These are phyloP conservation scores for Leptodontidium sp. DNA, from an alignment of 2,329 filamentous ascomycete species.

Conservation along the genomic window DNA sequence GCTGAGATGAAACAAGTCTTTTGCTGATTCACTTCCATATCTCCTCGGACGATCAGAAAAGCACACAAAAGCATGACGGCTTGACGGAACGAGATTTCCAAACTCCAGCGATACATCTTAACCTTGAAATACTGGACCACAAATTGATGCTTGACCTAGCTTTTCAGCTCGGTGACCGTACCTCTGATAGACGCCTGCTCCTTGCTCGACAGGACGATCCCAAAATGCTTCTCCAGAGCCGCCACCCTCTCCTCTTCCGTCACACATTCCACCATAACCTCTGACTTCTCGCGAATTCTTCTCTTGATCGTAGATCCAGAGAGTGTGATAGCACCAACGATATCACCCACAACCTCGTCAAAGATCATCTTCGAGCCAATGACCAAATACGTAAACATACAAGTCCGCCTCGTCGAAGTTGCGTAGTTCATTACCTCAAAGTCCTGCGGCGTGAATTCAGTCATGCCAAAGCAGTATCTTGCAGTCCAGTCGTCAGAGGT, in stretches of 20 bases:
- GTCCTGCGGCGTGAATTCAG: slow-evolving; percentile 67
- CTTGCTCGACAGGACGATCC: slow-evolving; percentile 56
- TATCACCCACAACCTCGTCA: slow-evolving; percentile 49
- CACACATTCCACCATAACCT: slow-evolving; percentile 54
- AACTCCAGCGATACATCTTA: no score
- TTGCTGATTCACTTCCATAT: neutral
- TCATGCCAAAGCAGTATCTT: slow-evolving; percentile 53
- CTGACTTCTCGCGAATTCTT: slow-evolving; percentile 57
- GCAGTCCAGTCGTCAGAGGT: slow-evolving; percentile 60
- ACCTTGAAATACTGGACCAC: neutral
- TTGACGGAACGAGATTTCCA: neutral
- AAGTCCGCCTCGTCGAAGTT: slow-evolving; percentile 56
- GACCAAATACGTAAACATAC: slow-evolving; percentile 62
- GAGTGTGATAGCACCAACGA: slow-evolving; percentile 61
- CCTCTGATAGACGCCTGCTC: slow-evolving; percentile 61
- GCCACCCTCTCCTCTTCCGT: slow-evolving; percentile 60
- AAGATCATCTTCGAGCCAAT: slow-evolving; percentile 66
- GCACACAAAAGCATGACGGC: neutral
- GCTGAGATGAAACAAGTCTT: neutral
- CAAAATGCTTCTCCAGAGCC: slow-evolving; percentile 59
- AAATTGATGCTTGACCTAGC: neutral
- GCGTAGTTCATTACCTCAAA: slow-evolving; percentile 66
- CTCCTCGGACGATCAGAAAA: neutral
- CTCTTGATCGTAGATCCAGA: slow-evolving; percentile 58
- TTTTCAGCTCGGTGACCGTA: slow-evolving; percentile 51